Evolutionary conservation across 805 yeast species (phyloP).

Genomic region (Aciculoconidium aculeatum): DNA sequence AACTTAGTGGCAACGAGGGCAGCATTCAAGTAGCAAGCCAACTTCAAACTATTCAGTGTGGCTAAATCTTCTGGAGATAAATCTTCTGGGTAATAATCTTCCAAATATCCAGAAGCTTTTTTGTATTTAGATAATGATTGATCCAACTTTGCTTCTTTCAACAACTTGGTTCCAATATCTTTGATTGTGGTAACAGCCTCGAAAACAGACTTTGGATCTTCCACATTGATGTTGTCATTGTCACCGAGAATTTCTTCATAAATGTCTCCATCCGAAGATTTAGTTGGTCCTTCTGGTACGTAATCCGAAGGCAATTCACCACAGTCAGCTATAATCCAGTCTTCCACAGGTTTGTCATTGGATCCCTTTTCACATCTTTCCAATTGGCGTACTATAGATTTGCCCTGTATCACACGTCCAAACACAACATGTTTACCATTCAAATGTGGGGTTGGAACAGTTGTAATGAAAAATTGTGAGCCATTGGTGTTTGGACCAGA

Average conservation of each 20-base stretch:
- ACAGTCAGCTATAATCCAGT: slow-evolving; percentile 69
- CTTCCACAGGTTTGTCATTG: slow-evolving; percentile 65
- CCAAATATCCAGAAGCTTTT: slow-evolving; percentile 66
- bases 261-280: slow-evolving; percentile 67
- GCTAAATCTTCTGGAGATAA: slow-evolving; percentile 49
- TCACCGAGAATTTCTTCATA: slow-evolving; percentile 74
- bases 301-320: slow-evolving; percentile 69
- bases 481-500: slow-evolving; percentile 96
- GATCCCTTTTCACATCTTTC: slow-evolving; percentile 65
- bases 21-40: slow-evolving; percentile 64
- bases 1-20: slow-evolving; percentile 69
- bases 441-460: slow-evolving; percentile 88
- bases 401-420: slow-evolving; percentile 81
- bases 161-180: slow-evolving; percentile 68
- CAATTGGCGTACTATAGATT: slow-evolving; percentile 68
- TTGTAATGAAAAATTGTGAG: slow-evolving; percentile 90
- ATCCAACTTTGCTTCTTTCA: slow-evolving; percentile 56
- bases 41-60: slow-evolving; percentile 47
- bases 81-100: slow-evolving; percentile 70
- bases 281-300: slow-evolving; percentile 39
- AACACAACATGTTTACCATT: slow-evolving; percentile 96
- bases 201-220: slow-evolving; percentile 60
- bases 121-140: slow-evolving; percentile 62
- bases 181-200: slow-evolving; percentile 62
- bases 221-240: slow-evolving; percentile 58